Conservation (phyloP, 2,329 filamentous ascomycete genomes). For the Bipolaris sorokiniana region DNA sequence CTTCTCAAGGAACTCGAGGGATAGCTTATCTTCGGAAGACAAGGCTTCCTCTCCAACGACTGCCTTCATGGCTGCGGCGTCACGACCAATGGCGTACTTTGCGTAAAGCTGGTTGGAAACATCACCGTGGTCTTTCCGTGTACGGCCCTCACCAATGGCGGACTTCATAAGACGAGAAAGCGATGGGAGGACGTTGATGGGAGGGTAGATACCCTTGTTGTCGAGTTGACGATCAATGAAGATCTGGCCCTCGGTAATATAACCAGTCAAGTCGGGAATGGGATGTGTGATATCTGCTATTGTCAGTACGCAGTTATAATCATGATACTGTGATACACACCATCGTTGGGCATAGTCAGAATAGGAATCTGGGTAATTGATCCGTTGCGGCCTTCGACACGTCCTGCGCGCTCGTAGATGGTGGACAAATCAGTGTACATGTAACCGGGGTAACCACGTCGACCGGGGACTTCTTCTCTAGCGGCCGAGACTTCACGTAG, state of each 20-base stretch:
- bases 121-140: constrained; percentile 94
- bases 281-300: constrained; percentile 90
- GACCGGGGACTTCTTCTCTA: constrained; percentile 97
- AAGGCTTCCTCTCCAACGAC: constrained; percentile 98
- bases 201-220: constrained; percentile 98
- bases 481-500: constrained; percentile 98
- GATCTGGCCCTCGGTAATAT: constrained; percentile 99
- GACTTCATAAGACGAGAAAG: constrained; percentile 99
- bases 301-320: constrained; percentile 18
- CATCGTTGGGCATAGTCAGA: constrained; percentile 99
- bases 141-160: constrained; percentile 96
- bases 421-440: constrained; percentile 99
- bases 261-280: constrained; percentile 97
- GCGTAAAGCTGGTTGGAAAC: constrained; percentile 99
- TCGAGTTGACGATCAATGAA: constrained; percentile 91
- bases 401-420: constrained; percentile 98
- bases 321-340: constrained; percentile 48
- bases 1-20: constrained; percentile 96
- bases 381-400: constrained; percentile 94
- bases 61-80: constrained; percentile 98
- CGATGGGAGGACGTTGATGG: constrained; percentile 97
- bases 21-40: constrained; percentile 95
- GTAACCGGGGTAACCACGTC: constrained; percentile 99
- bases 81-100: constrained; percentile 98
- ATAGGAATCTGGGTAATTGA: constrained; percentile 99